phyloP scores from a whole-genome alignment of 768 basidiomycete species.

The Mycena capillaripes region DNA sequence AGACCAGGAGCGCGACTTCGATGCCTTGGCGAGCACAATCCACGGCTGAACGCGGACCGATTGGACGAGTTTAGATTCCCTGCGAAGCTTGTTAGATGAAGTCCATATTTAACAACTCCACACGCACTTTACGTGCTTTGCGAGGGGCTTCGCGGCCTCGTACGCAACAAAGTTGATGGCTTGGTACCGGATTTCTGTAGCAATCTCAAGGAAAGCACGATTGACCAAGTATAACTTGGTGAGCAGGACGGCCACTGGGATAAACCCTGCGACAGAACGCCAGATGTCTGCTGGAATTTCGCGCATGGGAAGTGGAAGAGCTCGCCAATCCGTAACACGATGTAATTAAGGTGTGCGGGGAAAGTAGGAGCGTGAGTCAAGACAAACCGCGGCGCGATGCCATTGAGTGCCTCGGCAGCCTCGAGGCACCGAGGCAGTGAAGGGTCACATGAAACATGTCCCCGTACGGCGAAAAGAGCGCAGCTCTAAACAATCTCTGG shows the following conservation, averaged over 20 bases:
- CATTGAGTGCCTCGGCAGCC: neutral
- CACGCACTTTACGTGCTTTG: conserved; percentile 47
- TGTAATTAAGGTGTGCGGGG: neutral
- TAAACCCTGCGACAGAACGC: conserved; percentile 43
- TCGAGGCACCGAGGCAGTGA: conserved; percentile 28
- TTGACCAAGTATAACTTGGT: conserved; percentile 43
- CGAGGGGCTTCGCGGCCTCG: conserved; percentile 47
- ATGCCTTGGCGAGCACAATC: conserved; percentile 52
- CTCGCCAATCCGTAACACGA: no score
- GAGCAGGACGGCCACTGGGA: conserved; percentile 41
- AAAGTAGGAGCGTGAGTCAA: conserved; percentile 17
- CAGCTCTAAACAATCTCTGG: neutral
- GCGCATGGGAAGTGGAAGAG: no score
- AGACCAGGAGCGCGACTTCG: conserved; percentile 37
- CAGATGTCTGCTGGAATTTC: conserved; percentile 43
- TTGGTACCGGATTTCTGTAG: conserved; percentile 43
- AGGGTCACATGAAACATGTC: conserved; percentile 18
- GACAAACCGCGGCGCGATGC: neutral
- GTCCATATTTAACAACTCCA: neutral
- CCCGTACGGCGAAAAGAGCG: neutral
- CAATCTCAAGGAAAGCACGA: conserved; percentile 45
- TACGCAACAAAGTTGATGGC: conserved; percentile 41
- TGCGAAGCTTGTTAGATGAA: conserved; percentile 23
- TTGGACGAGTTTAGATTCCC: conserved; percentile 48
- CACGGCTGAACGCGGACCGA: conserved; percentile 56